Evolutionary conservation across 108 stramenopile genomes (phyloP), one percentile per base, ranked within the genome.

Genomic region (Asterionellopsis glacialis): DNA sequence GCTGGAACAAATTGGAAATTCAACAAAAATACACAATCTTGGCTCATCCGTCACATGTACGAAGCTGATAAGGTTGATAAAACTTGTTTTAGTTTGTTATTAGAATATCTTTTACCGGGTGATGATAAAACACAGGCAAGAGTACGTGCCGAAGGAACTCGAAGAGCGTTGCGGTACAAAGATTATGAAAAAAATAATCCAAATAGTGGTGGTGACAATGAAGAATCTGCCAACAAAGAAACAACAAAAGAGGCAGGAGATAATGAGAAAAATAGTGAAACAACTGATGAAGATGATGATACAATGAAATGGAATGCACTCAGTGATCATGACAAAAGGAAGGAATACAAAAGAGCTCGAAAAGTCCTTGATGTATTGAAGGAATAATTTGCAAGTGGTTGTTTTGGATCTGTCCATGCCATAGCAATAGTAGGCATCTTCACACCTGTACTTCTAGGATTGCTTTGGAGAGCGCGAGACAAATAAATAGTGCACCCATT

Each of bases 11-110:
- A 16, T 22, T 96, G 95, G 95, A 96, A 93, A 77, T 96, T 96
- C 77, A 92, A 92, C 63, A 96, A 96, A 64, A 96, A 96, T 62
- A 94, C 91, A 1, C 95, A 96, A 73, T 84, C 90, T 28, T 96
- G 95, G 95, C 63, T 96, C 0, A 77, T 94, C 16, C 72, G 92
- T 18, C 88, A 94, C 67, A 87, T 94, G 90, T 96, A 89, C 74
- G 76, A 90, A 41, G 80, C 71, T 15, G 87, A 85, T n/a, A 82
- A 81, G 59, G 80, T 93, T 5, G 42, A 70, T 45, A 93, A 93
- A 63, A n/a, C 65, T 0, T 59, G 75, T 0, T 90, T 90, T 62
- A 25, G 61, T 0, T 9, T 84, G 11, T 57, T 94, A 41, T 42
- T 88, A 2, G 82, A 88, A 55, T 94, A 90, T 57, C 41, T 90